Conservation (phyloP, 2,329 filamentous ascomycete genomes). For the Talaromyces sp. region DNA sequence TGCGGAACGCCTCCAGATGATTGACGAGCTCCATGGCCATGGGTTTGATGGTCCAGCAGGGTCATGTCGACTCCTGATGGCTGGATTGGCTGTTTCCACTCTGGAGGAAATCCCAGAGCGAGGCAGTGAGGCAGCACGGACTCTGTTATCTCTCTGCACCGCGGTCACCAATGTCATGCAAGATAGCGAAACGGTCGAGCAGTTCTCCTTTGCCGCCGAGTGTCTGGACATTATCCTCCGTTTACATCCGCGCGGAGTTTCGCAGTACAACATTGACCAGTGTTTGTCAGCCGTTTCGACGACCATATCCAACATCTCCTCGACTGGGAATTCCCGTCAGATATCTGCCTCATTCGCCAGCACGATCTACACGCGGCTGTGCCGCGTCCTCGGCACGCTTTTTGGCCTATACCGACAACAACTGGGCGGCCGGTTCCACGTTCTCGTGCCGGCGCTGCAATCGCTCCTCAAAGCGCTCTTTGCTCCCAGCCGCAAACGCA, state of each 20-base stretch:
- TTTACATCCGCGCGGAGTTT: conserved; percentile 34
- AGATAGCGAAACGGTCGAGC: conserved; percentile 27
- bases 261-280: conserved; percentile 42
- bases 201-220: conserved; percentile 36
- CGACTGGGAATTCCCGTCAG: conserved; percentile 18
- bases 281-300: conserved; percentile 34
- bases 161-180: conserved; percentile 26
- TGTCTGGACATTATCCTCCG: conserved; percentile 36
- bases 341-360: conserved; percentile 28
- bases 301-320: conserved; percentile 2
- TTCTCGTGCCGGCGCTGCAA: conserved; percentile 53
- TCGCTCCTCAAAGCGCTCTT: conserved; percentile 53
- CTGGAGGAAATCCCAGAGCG: conserved; percentile 32
- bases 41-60: conserved; percentile 25
- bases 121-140: conserved; percentile 28
- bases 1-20: conserved; percentile 23
- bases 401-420: conserved; percentile 54
- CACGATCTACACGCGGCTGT: conserved; percentile 50
- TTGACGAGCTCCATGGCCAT: conserved; percentile 25
- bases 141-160: conserved; percentile 32
- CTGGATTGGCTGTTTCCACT: conserved; percentile 29
- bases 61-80: conserved; percentile 29
- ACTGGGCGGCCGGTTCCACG: conserved; percentile 56
- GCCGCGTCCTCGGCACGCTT: conserved; percentile 47
- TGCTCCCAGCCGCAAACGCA: conserved; percentile 36